Evolutionary conservation across 345 rosid species (phyloP).

Genomic region (Clausena lansium): DNA sequence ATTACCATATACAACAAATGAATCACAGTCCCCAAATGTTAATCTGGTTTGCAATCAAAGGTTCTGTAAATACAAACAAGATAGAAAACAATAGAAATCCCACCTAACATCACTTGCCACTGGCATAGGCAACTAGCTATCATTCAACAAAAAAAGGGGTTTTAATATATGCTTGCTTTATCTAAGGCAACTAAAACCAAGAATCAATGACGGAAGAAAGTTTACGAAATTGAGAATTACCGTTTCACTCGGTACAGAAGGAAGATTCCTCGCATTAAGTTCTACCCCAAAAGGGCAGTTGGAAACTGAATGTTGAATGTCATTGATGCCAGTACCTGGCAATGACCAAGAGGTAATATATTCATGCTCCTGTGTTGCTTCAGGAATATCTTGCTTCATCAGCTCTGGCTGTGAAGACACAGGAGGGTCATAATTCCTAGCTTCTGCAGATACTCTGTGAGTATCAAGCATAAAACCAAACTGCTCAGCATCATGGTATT

Average conservation of each 20-base stretch:
- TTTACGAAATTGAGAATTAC: constrained; percentile 17
- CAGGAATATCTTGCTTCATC: constrained; percentile 19
- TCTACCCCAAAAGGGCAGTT: constrained; percentile 14
- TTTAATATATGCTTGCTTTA: not conserved
- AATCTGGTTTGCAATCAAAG: not conserved
- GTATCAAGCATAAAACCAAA: constrained; percentile 21
- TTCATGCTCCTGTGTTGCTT: constrained; percentile 16
- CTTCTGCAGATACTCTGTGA: constrained; percentile 17
- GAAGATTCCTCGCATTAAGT: constrained; percentile 26
- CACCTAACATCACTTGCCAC: not conserved
- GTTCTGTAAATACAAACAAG: not conserved
- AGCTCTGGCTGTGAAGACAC: constrained; percentile 19
- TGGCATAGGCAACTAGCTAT: not conserved
- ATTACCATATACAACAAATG: constrained; percentile 3
- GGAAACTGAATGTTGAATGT: constrained; percentile 17
- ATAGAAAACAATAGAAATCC: not conserved
- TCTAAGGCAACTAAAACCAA: not conserved
- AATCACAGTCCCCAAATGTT: not conserved
- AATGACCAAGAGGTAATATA: constrained; percentile 6
- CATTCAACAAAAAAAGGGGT: not conserved
- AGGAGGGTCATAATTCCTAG: constrained; percentile 17
- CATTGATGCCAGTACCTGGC: constrained; percentile 22
- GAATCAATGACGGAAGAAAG: constrained; percentile 3
- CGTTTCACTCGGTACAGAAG: constrained; percentile 26
- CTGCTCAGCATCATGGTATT: constrained; percentile 16